Conservation (phyloP, 345 rosid genomes). For the Turritis glabra region DNA sequence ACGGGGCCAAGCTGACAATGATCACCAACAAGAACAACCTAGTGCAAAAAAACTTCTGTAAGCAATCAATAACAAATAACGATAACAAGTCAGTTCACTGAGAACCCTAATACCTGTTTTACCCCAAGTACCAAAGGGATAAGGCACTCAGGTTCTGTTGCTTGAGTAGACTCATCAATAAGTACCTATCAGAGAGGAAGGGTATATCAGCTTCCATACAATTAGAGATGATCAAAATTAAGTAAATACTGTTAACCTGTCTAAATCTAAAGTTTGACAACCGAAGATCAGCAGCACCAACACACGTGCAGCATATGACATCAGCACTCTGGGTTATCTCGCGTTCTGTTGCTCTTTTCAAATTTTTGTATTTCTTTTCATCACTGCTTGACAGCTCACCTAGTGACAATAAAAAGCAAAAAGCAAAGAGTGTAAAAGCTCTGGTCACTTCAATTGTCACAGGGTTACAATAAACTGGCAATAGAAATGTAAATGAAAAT, state of each 20-base stretch:
- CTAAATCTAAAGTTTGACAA: conserved; percentile 96
- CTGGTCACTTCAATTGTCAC: conserved; percentile 4
- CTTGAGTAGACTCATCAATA: conserved; percentile 99
- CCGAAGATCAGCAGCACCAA: conserved; percentile 99
- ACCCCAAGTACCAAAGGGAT: conserved; percentile 98
- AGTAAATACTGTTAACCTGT: conserved; percentile 57
- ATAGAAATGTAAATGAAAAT: conserved; percentile 14
- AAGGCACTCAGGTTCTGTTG: conserved; percentile 98
- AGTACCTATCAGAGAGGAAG: conserved; percentile 64
- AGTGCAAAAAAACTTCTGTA: conserved; percentile 16
- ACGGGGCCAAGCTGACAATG: conserved; percentile 99
- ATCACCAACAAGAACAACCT: conserved; percentile 99
- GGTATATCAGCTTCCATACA: conserved; percentile 32
- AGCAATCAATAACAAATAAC: conserved; percentile 17
- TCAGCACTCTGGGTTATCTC: conserved; percentile 99
- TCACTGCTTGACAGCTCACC: conserved; percentile 99
- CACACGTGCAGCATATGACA: conserved; percentile 99
- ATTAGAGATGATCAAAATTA: neutral
- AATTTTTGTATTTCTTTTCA: conserved; percentile 96
- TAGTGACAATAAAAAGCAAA: conserved; percentile 30
- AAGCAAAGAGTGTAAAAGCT: neutral
- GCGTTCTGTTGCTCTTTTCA: conserved; percentile 95
- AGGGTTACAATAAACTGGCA: neutral
- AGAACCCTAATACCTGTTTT: conserved; percentile 67
- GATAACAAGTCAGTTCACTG: conserved; percentile 11